Percentiles rank a stretch among this genome's conserved stretches.
These are phyloP conservation scores for Epithemia pelagica DNA, from an alignment of 108 stramenopile species.

Conservation along the genomic window DNA sequence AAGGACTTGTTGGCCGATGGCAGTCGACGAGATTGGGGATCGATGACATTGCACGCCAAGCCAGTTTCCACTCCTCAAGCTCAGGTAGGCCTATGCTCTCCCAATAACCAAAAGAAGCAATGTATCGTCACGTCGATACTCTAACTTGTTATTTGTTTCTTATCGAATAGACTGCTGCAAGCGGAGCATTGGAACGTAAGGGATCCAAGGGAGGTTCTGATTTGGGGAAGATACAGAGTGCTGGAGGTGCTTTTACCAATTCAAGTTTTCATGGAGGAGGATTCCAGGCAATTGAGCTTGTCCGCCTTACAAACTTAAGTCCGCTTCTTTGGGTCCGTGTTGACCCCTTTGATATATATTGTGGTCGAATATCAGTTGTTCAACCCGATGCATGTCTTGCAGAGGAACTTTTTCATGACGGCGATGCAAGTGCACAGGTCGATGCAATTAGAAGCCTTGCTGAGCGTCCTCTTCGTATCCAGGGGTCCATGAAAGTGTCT, in stretches of 20 bases:
- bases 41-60: slow-evolving; percentile 61
- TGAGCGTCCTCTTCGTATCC: slow-evolving; percentile 76
- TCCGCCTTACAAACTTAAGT: slow-evolving; percentile 77
- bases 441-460: slow-evolving; percentile 73
- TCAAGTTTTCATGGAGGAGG: slow-evolving; percentile 63
- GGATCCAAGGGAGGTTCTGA: slow-evolving; percentile 3
- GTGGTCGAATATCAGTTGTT: slow-evolving; percentile 62
- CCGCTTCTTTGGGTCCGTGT: slow-evolving; percentile 82
- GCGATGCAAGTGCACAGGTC: slow-evolving; percentile 75
- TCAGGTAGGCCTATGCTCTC: too few relatives aligned
- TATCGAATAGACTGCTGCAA: slow-evolving; percentile 24
- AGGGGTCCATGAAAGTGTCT: slow-evolving; percentile 63
- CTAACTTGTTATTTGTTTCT: too few relatives aligned
- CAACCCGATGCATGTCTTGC: slow-evolving; percentile 84
- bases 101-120: too few relatives aligned
- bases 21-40: slow-evolving; percentile 82
- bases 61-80: slow-evolving; percentile 71
- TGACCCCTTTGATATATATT: slow-evolving; percentile 75
- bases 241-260: slow-evolving; percentile 53
- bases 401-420: slow-evolving; percentile 82
- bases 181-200: slow-evolving; percentile 30
- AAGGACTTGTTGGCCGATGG: slow-evolving; percentile 66
- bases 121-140: too few relatives aligned
- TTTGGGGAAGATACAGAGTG: not conserved
- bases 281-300: slow-evolving; percentile 81